Evolutionary conservation across 345 rosid species (phyloP).

Genomic region (Hibiscus trionum): DNA sequence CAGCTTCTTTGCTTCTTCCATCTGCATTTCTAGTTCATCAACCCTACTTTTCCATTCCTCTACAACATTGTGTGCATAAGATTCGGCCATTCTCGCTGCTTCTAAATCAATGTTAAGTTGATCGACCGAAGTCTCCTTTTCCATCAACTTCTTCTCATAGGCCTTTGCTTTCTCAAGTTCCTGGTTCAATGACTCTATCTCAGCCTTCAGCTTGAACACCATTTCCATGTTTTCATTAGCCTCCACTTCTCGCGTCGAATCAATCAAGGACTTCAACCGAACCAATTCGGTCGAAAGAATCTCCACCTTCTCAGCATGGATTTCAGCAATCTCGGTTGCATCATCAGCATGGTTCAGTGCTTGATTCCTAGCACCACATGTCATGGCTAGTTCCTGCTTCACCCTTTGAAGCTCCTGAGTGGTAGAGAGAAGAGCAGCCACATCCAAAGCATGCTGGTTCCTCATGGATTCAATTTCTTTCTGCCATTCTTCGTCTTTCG

Average conservation of each 20-base stretch:
- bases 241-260: slow-evolving; percentile 52
- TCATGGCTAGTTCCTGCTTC: slow-evolving; percentile 62
- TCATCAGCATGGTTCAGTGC: slow-evolving; percentile 86
- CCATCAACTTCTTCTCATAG: slow-evolving; percentile 44
- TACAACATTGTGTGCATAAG: slow-evolving; percentile 54
- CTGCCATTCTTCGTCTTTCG: slow-evolving; percentile 76
- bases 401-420: slow-evolving; percentile 59
- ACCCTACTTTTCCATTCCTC: slow-evolving; percentile 68
- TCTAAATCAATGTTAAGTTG: slow-evolving; percentile 80
- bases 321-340: slow-evolving; percentile 73
- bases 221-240: slow-evolving; percentile 36
- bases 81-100: slow-evolving; percentile 83
- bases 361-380: slow-evolving; percentile 71
- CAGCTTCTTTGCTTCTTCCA: slow-evolving; percentile 54
- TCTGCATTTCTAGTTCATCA: slow-evolving; percentile 51
- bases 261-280: slow-evolving; percentile 59
- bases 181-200: slow-evolving; percentile 44
- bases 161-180: slow-evolving; percentile 52
- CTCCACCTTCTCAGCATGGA: slow-evolving; percentile 71
- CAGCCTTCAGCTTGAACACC: slow-evolving; percentile 45
- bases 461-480: slow-evolving; percentile 64
- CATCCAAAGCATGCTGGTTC: slow-evolving; percentile 78
- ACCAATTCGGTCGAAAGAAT: slow-evolving; percentile 60
- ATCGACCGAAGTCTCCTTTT: slow-evolving; percentile 47
- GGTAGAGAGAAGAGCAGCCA: slow-evolving; percentile 59